Base-by-base conservation (phyloP, 225 moss, liverwort and hornwort genomes). In the Rhytidiadelphus loreus region DNA sequence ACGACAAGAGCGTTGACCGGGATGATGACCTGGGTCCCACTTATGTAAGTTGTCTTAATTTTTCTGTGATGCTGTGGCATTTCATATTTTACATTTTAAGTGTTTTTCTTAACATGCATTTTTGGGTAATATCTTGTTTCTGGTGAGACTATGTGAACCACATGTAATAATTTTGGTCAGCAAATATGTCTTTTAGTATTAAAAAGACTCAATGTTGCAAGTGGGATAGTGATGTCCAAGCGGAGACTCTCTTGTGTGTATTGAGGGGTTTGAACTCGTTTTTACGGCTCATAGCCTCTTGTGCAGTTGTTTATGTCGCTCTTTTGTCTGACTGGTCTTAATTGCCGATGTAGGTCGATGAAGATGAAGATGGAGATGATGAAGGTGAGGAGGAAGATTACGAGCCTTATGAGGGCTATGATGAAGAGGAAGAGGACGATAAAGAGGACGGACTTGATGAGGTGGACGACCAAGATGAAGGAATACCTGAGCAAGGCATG, bases 341-440 rank as follows among this genome's bases (percentile, higher is more conserved):
- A 88, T 44, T 86, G 37, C 74, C 61, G 86, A 80, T 90, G 56
- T 48, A 94, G 93, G 91, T 89, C 50, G 93, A 94, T 59, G 95
- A 93, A n/a, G 91, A 97, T 73, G 85, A 85, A 73, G 84, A 83
- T 83, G 92, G 86, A 73, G 92, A 90, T 44, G 92, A 94, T 90
- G 96, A 91, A 88, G 94, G 90, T 65, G 97, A 97, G 62, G 97
- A 93, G 83, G 95, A 95, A 88, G 91, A 91, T 81, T 90, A 95
- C 66, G 94, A 93, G 85, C 88, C 90, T 78, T 89, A 91, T 35
- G 93, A 93, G 79, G 95, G 93, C 52, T 91, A 95, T 83, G 95
- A 96, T 25, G 94, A 93, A 68, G 95, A 96, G 63, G 96, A 95
- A 61, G 97, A 93, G 44, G 96, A 91, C 68, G 90, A 92, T 65